Base-by-base conservation (phyloP, 2,329 filamentous ascomycete genomes). In the Sporothrix globosa region DNA sequence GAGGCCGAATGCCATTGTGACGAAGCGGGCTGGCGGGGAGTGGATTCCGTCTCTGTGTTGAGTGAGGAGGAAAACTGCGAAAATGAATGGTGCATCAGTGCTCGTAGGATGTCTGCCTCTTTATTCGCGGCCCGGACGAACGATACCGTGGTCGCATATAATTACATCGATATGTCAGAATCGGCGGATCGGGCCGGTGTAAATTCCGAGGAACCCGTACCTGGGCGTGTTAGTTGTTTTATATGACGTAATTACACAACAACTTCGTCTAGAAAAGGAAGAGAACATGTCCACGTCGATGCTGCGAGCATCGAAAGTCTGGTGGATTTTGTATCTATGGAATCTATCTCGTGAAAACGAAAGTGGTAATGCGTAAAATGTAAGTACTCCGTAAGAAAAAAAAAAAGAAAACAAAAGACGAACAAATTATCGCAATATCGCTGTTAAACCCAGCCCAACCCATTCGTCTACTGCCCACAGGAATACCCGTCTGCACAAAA, bases 1-100 rank as follows among this genome's bases (percentile, higher is more conserved):
- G 13, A 65, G 44, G 13, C 61, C 61, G 44, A 50, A 50, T 2
- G 61, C 44, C 61, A 65, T 65, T 34, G 24, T 50, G 61, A 27
- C 27, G 27, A 30, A 30, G 27, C 27, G 27, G 27, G 27, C 2
- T 30, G 3, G 27, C 27, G 2, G 27, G 27, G 5, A 3, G 27
- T 27, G 24, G 10, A n/a, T 2, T 2, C 44, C 24, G 34, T 10
- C 11, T 14, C 19, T 13, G 24, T 34, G 27, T 14, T 46, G 44
- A 17, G 44, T 3, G 44, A 24, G 50, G 53, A 4, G 24, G 24
- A 56, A 14, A 34, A 27, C n/a, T 39, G 19, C 19, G 17, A 39
- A 34, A 30, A 39, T 39, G 3, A 13, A 46, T 1, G 11, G n/a
- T 2, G 13, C 46, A 63, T 4, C 5, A 48, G 17, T 9, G 58